Evolutionary conservation across 2,329 filamentous ascomycete genomes (phyloP), one percentile per base, ranked within the genome.

Genomic region (Aspergillus pseudotamarii): DNA sequence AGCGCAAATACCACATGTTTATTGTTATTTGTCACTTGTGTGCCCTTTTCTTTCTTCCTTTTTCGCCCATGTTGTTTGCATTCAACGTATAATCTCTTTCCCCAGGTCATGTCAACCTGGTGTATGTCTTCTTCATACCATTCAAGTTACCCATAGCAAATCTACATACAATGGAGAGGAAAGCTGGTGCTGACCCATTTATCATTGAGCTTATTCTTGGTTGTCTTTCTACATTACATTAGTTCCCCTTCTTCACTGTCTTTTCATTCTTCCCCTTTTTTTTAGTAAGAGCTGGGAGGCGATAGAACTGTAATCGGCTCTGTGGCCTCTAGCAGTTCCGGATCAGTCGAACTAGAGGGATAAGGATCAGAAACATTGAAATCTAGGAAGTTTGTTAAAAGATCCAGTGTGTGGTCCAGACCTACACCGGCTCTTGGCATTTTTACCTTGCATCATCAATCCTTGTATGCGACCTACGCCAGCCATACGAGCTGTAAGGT

Each of bases 1-100:
- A 78, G 75, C 75, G 75, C 74, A 76, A 77, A 78, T 77, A 77
- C 74, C 76, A 76, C 71, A 63, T 73, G 65, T 61, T 69, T 61
- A 67, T 70, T 70, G 70, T 66, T 68, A 67, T 64, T 56, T 56
- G 46, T 61, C n/a, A 64, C 64, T 65, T 66, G 43, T 57, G 54
- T 64, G 34, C 66, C 63, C 60, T 64, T 66, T 58, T 65, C 57
- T 55, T 43, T 38, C 38, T 30, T 59, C 38, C 53, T 64, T 62
- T 62, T 64, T 46, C 57, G 46, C 58, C 66, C 43, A 56, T 61
- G 36, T 59, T 34, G 26, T 51, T 45, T 38, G 41, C 58, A 56
- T 48, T 38, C 21, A 21, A 51, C 48, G 55, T 64, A 68, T 70
- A 63, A 68, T 59, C 32, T 59, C 55, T 62, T 61, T 53, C 48